phyloP scores from a whole-genome alignment of 1,284 basidiomycete genomes.

The Porodaedalea pini region DNA sequence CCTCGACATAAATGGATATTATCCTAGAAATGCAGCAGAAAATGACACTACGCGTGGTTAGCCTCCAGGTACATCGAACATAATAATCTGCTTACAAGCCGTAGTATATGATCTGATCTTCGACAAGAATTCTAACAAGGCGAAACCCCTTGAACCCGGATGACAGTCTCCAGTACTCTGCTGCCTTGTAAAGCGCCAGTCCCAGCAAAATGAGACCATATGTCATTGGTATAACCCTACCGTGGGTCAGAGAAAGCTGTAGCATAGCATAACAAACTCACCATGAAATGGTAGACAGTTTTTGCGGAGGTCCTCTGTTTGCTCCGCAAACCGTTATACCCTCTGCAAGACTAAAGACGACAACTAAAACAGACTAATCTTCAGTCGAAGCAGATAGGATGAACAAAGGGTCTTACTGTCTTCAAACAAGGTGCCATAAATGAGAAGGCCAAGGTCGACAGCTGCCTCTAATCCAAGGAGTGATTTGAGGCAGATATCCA shows the following conservation, averaged over 20 bases:
- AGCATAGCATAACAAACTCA: not conserved
- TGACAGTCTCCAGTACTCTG: not conserved
- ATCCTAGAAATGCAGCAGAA: not conserved
- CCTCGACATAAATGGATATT: not conserved
- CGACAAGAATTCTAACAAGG: not conserved
- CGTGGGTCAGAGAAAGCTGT: not conserved
- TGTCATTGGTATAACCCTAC: not conserved
- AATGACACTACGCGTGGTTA: not conserved
- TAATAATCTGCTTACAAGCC: not conserved
- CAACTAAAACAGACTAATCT: too few species aligned
- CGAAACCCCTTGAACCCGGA: not conserved
- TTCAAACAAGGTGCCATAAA: too few species aligned
- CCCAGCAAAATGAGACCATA: not conserved
- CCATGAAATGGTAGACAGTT: not conserved
- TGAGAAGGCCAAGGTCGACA: too few species aligned
- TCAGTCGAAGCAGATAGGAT: too few species aligned
- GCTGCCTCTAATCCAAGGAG: too few species aligned
- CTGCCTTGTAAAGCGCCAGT: not conserved
- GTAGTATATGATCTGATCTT: slow-evolving; percentile 6
- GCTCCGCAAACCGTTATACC: not conserved
- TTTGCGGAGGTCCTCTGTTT: not conserved
- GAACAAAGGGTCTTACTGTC: too few species aligned
- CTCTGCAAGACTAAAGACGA: too few species aligned
- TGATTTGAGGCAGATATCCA: too few species aligned
- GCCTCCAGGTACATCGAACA: not conserved